Base-by-base conservation (phyloP, 2,329 filamentous ascomycete genomes). In the Xylariales sp. region DNA sequence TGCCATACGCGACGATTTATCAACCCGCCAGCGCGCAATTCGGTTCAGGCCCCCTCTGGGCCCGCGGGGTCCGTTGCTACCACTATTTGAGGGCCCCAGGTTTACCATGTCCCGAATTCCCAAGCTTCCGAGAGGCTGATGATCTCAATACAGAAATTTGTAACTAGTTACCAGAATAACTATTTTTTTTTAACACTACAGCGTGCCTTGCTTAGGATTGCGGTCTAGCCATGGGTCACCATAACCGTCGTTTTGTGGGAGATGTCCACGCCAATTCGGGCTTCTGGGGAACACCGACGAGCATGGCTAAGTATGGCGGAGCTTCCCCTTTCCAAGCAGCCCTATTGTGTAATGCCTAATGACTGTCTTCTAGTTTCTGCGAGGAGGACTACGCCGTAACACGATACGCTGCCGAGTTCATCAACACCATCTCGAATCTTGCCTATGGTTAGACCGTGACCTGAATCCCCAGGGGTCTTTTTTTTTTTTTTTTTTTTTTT, bases 361-460 rank as follows among this genome's bases (percentile, higher is more conserved):
- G 3, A 39, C 20, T 5, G 2, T 10, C 21, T 13, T 5, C 8
- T 31, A 64, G 61, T 38, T 63, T 64, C 34, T 63, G 61, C 32
- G 61, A 64, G 37, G 59, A 81, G 59, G 76, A 80, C 51, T 78
- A 74, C 46, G 67, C 63, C 37, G 54, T 76, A 37, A 72, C 69
- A 3, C 49, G 54, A 4, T 76, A 75, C 47, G 59, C 76, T 33
- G 73, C 67, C 21, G 72, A 77, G 45, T 70, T 76, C 42, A 56
- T 75, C 41, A 76, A 75, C 45, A 68, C 72, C 1, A 43, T 75
- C 32, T 73, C 69, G 4, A 77, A 74, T 44, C 36, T 72, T 2
- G 61, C 61, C 5, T 76, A 73, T 44, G 55, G 70, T 74, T 58
- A 20, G 53, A 19, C 30, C 15, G 19, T 24, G n/a, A 13, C 33